Evolutionary conservation across 208 protist genomes (phyloP).

Genomic region (Naegleria gruberi): DNA sequence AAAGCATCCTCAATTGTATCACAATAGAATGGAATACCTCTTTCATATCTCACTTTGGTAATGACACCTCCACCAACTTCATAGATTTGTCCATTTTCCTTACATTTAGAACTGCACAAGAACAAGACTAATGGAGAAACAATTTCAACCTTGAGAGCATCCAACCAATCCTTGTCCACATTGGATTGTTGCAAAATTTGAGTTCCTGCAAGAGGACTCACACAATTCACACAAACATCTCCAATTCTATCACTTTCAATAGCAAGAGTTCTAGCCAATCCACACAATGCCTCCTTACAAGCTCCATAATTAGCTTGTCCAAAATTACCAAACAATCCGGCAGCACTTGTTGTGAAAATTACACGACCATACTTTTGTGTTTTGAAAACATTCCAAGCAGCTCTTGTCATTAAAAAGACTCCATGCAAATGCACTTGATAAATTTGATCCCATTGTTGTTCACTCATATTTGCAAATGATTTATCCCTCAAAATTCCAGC

Average conservation of each 20-base stretch:
- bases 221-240: slow-evolving; percentile 12
- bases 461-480: slow-evolving; percentile 16
- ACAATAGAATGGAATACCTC: not conserved
- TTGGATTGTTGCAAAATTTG: not conserved
- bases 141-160: not conserved
- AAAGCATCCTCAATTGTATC: not conserved
- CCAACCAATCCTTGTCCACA: not conserved
- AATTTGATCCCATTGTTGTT: slow-evolving; percentile 19
- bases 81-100: slow-evolving; percentile 22
- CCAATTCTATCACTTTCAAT: slow-evolving; percentile 11
- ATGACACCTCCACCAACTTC: slow-evolving; percentile 19
- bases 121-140: slow-evolving; percentile 19
- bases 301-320: slow-evolving; percentile 25
- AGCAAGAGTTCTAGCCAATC: not conserved
- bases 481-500: slow-evolving; percentile 27
- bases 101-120: not conserved
- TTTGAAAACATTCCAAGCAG: not conserved
- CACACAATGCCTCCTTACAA: slow-evolving; percentile 3
- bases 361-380: slow-evolving; percentile 25
- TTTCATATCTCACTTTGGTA: not conserved
- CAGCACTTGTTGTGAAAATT: slow-evolving; percentile 24
- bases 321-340: slow-evolving; percentile 18
- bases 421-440: slow-evolving; percentile 22
- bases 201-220: slow-evolving; percentile 18
- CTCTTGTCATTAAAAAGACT: slow-evolving; percentile 13